Percentiles rank a stretch among this genome's conserved stretches.
These are phyloP conservation scores for Rhodotorula sp. DNA, from an alignment of 1,284 basidiomycete genomes.

Conservation along the genomic window DNA sequence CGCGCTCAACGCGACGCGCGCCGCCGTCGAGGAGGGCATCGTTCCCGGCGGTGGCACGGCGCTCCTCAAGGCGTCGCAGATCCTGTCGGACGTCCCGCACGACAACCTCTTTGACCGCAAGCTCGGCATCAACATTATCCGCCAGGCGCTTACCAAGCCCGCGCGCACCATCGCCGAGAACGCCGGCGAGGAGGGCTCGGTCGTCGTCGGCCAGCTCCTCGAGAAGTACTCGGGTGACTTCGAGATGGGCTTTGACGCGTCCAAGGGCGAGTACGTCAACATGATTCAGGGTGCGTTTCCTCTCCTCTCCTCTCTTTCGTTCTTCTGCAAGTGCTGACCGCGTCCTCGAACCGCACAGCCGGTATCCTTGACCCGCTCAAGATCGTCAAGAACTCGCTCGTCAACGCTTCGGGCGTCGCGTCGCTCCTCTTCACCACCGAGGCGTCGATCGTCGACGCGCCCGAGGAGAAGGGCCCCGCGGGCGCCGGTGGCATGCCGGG, in stretches of 20 bases:
- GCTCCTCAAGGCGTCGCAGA: slow-evolving; percentile 65
- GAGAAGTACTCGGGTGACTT: slow-evolving; percentile 73
- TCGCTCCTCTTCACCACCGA: slow-evolving; percentile 86
- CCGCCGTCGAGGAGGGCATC: slow-evolving; percentile 97
- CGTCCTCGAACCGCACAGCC: slow-evolving; percentile 46
- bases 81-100: slow-evolving; percentile 74
- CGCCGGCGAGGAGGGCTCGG: slow-evolving; percentile 90
- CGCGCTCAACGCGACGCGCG: slow-evolving; percentile 93
- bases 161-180: slow-evolving; percentile 89
- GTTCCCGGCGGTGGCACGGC: slow-evolving; percentile 94
- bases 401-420: slow-evolving; percentile 65
- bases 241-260: slow-evolving; percentile 16
- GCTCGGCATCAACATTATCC: slow-evolving; percentile 91
- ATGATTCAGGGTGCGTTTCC: slow-evolving; percentile 10
- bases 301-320: neutral
- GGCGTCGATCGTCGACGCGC: slow-evolving; percentile 81
- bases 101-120: slow-evolving; percentile 93
- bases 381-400: slow-evolving; percentile 81
- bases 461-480: slow-evolving; percentile 73
- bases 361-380: slow-evolving; percentile 71
- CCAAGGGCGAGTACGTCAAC: slow-evolving; percentile 16
- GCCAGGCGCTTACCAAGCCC: slow-evolving; percentile 73
- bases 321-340: neutral
- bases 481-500: slow-evolving; percentile 51
- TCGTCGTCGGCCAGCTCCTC: slow-evolving; percentile 85